Evolutionary conservation across 208 protist species (phyloP).

Genomic region (Trypanosoma grayi): DNA sequence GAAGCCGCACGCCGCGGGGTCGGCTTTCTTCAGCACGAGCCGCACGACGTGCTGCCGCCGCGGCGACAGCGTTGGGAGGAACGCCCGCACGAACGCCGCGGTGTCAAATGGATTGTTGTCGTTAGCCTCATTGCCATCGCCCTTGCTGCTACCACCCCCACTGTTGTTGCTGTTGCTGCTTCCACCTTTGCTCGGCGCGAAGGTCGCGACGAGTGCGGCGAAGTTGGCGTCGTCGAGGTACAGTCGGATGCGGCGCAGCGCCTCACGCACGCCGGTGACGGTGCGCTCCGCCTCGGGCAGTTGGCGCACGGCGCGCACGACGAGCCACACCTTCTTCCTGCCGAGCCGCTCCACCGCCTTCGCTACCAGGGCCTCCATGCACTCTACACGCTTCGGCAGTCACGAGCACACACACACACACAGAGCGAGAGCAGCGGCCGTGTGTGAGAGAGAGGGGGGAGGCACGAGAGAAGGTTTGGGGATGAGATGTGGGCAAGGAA

Average conservation of each 20-base stretch:
- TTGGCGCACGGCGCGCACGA: conserved; percentile 39
- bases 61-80: conserved; percentile 38
- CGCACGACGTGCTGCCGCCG: conserved; percentile 64
- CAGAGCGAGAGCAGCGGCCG: background rate
- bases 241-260: conserved; percentile 55
- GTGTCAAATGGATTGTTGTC: conserved; percentile 22
- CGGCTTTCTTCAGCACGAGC: conserved; percentile 60
- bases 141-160: too few species aligned
- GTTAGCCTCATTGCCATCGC: background rate
- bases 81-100: conserved; percentile 35
- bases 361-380: conserved; percentile 27
- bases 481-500: background rate
- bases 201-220: conserved; percentile 26
- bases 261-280: conserved; percentile 45
- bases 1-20: conserved; percentile 41
- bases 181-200: conserved; percentile 4
- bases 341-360: conserved; percentile 72
- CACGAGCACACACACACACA: too few species aligned
- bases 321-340: conserved; percentile 60
- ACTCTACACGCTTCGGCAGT: too few species aligned
- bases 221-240: conserved; percentile 69
- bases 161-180: too few species aligned
- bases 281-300: conserved; percentile 16
- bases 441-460: background rate
- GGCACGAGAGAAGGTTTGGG: background rate